Conservation (phyloP, 1,284 basidiomycete species). For the Pyrrhoderma lamaoense region DNA sequence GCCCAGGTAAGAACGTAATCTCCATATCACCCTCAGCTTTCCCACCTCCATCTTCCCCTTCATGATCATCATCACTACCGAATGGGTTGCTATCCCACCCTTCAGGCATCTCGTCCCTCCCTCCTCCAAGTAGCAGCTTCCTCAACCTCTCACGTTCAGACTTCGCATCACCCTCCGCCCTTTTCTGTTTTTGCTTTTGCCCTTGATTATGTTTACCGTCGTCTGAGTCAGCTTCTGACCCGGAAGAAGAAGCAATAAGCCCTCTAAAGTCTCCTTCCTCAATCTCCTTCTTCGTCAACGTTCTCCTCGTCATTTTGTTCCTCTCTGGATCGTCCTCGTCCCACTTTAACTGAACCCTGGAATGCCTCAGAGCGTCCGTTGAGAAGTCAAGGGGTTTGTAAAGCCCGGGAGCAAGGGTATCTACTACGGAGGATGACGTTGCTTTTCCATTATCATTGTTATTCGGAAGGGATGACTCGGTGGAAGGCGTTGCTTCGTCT, state of each 20-base stretch:
- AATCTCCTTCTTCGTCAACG: slow-evolving; percentile 75
- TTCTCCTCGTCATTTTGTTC: slow-evolving; percentile 69
- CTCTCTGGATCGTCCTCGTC: slow-evolving; percentile 96
- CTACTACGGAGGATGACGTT: too few species aligned
- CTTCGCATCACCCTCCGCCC: slow-evolving; percentile 20
- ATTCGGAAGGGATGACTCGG: too few species aligned
- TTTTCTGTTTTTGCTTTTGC: slow-evolving; percentile 21
- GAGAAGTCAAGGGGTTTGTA: slow-evolving; percentile 89
- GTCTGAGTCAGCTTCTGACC: neutral
- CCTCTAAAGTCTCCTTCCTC: slow-evolving; percentile 85
- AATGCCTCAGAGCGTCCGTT: slow-evolving; percentile 96
- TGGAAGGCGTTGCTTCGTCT: slow-evolving; percentile 59
- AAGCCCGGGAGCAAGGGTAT: too few species aligned
- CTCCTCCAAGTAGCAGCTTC: slow-evolving; percentile 60
- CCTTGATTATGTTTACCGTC: too few species aligned
- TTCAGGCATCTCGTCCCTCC: slow-evolving; percentile 58
- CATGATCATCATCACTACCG: slow-evolving; percentile 23
- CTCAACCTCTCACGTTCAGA: slow-evolving; percentile 59
- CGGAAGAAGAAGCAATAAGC: slow-evolving; percentile 67
- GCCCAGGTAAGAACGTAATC: slow-evolving; percentile 86
- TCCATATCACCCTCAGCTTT: slow-evolving; percentile 73
- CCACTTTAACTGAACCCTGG: slow-evolving; percentile 97
- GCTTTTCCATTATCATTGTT: too few species aligned
- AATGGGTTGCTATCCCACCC: slow-evolving; percentile 61
- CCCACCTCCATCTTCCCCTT: slow-evolving; percentile 30